Base-by-base conservation (phyloP, 2,329 filamentous ascomycete species). In the Alternaria viburni region DNA sequence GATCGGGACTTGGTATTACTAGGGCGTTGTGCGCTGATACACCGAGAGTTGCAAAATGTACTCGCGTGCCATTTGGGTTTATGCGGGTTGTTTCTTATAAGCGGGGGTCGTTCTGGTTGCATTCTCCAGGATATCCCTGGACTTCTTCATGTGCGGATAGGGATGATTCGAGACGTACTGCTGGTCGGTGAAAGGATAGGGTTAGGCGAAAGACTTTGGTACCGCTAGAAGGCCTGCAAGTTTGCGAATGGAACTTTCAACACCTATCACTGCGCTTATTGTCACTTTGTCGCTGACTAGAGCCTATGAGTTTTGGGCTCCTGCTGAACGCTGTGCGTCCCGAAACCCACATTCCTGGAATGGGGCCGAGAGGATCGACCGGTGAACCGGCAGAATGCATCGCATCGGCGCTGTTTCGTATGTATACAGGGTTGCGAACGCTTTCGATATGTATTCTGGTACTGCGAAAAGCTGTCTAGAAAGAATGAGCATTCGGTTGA, bases 1-100 rank as follows among this genome's bases (percentile, higher is more conserved):
- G 28, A 54, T 52, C 51, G 51, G 57, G 30, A 25, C 43, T 47
- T n/a, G 50, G 23, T 45, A 26, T 45, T 54, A 12, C 25, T 46
- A 25, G 28, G 55, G 50, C 36, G 57, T 36, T 47, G 25, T 28
- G 46, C 57, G 19, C 51, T 64, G 55, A 64, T 54, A 62, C 64
- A 65, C 13, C 19, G 9, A 43, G 47, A 28, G 58, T 61, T 30
- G 50, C 51, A 59, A 41, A 13, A 26, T 47, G 36, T 36, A 30
- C 19, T 46, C 19, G 59, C 47, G 52, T 65, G 56, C 36, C 54
- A 30, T 26, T 26, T 26, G 19, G 52, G 12, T 51, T 60, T 30
- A 57, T 47, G 57, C 36, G 23, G 25, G 3, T 41, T 43, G 36
- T 57, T 51, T 43, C 41, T 63, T 52, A 26, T 46, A 55, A 59